Base-by-base conservation (phyloP, 1,139 yeast genomes). In the Debaryomyces psychrophilus region DNA sequence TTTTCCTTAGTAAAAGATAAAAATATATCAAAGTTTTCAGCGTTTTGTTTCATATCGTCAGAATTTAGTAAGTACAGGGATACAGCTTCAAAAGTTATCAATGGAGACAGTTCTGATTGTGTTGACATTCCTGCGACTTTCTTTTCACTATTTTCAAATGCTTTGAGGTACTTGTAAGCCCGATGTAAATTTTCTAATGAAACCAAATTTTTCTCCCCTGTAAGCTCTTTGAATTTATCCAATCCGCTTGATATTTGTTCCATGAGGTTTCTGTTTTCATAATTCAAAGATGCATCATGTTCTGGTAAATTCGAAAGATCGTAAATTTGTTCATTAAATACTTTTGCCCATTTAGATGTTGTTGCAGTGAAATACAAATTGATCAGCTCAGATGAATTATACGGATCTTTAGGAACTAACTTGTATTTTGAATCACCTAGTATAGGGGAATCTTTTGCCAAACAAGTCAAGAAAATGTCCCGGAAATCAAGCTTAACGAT, bases 381-480 rank as follows among this genome's bases (percentile, higher is more conserved):
- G 1, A 60, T 52, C 3, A 57, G 49, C 3, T 48, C 47, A 5
- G 64, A 49, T 5, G 37, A 48, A 5, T 46, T 45, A 5, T 48
- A 47, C 0, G 51, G 38, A 27, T 58, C 57, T 47, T 57, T 63
- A 8, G 62, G 59, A 2, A 61, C 53, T 18, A 68, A 48, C 35
- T 54, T 54, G 46, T 65, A 64, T 14, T 46, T 43, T 1, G 53
- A 12, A 38, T 64, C 65, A 2, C 76, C 77, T 29, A 62, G 54
- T 17, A 71, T 52, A 2, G 68, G 61, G 5, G 67, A 64, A 14
- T 65, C 57, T 29, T 54, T 51, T 1, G 75, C 60, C 36, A 73
- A 58, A 2, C 66, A 50, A 0, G 77, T 58, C 9, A 62, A 55
- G 45, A 73, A 49, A 7, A 64, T 48, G 44, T 74, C 77, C 41